These are phyloP conservation scores for Falciphora oryzae DNA, from an alignment of 2,329 filamentous ascomycete genomes.

Conservation along the genomic window DNA sequence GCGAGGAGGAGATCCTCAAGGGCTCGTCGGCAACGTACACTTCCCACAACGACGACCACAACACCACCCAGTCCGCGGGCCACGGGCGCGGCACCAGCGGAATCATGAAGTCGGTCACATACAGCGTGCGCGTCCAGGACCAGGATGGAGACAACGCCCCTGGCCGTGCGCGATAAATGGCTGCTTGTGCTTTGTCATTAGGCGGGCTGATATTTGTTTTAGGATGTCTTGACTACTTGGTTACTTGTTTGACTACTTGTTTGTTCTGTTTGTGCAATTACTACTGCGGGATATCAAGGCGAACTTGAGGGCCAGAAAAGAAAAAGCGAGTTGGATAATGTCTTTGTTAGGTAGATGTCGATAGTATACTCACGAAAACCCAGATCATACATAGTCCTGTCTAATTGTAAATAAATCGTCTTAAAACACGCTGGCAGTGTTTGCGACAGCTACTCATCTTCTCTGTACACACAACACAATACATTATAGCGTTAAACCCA, in stretches of 20 bases:
- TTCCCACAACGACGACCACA: slow-evolving; percentile 20
- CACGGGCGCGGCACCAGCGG: neutral
- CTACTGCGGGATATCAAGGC: neutral
- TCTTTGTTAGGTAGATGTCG: neutral
- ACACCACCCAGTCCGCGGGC: neutral
- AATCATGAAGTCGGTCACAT: slow-evolving; percentile 37
- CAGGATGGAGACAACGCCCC: neutral
- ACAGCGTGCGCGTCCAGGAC: slow-evolving; percentile 31
- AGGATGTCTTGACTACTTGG: neutral
- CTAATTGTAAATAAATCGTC: neutral
- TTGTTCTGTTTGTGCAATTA: neutral
- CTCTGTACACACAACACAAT: neutral
- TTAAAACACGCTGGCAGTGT: neutral
- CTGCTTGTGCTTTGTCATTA: neutral
- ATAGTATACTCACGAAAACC: too few species aligned
- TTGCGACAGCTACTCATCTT: neutral
- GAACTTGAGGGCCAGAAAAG: neutral
- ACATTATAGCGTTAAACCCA: neutral
- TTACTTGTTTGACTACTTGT: neutral
- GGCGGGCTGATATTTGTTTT: neutral
- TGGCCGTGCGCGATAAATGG: neutral
- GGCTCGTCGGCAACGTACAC: slow-evolving; percentile 2
- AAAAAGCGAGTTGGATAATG: neutral
- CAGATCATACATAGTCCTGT: neutral
- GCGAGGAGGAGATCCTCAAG: slow-evolving; percentile 34